Base-by-base conservation (phyloP, 2,329 filamentous ascomycete species). In the Graphilbum fragrans region DNA sequence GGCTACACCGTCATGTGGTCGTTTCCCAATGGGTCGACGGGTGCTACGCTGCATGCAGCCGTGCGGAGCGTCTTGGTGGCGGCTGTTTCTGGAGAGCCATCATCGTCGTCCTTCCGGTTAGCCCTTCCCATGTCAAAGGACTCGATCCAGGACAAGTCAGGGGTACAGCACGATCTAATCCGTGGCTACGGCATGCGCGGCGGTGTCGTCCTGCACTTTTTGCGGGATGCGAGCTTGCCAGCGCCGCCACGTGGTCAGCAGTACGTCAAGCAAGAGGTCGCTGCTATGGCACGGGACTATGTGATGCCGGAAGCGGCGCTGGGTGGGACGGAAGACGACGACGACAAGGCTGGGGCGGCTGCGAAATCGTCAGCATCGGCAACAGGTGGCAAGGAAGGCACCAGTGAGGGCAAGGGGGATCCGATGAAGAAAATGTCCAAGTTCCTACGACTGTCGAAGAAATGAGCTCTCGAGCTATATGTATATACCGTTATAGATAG, bases 1-100 rank as follows among this genome's bases (percentile, higher is more conserved):
- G 84, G 88, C 51, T 83, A 79, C 43, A 78, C 80, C 41, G 76
- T 87, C 25, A 76, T 86, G 39, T 80, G 80, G 62, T 72, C 69
- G n/a, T 77, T 93, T 49, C 71, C 69, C 2, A 75, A 77, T 18
- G 58, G 66, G 1, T 80, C 88, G 41, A 86, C 83, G 0, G 82
- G 80, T 2, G 67, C 71, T 3, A 72, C 74, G 39, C 65, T 98
- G 2, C 86, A 96, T 60, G 65, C 68, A 14, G 86, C 82, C 48
- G 84, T 94, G 17, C 69, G 77, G 40, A 67, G 67, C 35, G 77
- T 90, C 46, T 80, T 98, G 58, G 72, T 77, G 2, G 59, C 75
- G 42, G 72, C 75, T 2, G 59, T 75, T 42, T 65, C 69, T 7
- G 60, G 67, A 2, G 72, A 85, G 48, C 70, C 73, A 0, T 7